Evolutionary conservation across 768 basidiomycete genomes (phyloP).

Genomic region (Multifurca ochricompacta): DNA sequence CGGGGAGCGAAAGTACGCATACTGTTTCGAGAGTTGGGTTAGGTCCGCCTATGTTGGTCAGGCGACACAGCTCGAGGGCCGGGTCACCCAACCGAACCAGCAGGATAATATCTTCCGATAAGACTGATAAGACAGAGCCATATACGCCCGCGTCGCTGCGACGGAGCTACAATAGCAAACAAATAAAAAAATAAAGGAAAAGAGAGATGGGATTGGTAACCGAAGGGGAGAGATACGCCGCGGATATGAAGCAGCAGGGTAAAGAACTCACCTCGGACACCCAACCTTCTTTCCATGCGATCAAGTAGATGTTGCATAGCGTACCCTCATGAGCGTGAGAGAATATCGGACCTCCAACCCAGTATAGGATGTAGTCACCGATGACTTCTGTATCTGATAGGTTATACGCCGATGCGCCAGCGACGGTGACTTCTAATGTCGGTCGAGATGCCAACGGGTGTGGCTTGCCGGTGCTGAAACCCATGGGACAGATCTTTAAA

Average conservation of each 20-base stretch:
- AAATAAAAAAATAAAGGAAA: too few species aligned
- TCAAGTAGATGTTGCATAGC: conserved; percentile 5
- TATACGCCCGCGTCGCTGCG: not conserved
- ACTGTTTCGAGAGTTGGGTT: conserved; percentile 3
- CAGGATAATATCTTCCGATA: conserved; percentile 3
- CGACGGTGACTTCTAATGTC: not conserved
- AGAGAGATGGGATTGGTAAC: too few species aligned
- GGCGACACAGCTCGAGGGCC: conserved; percentile 10
- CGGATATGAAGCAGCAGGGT: not conserved
- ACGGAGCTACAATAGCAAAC: too few species aligned
- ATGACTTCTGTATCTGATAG: conserved; percentile 13
- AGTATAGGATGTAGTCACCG: conserved; percentile 13
- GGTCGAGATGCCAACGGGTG: conserved; percentile 5
- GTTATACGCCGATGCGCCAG: conserved; percentile 7
- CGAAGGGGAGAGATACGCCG: too few species aligned
- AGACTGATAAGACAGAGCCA: conserved; percentile 6
- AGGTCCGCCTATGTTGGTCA: not conserved
- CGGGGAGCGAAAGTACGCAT: conserved; percentile 4
- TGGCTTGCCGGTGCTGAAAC: conserved; percentile 5
- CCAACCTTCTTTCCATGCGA: conserved; percentile 16
- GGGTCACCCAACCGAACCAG: conserved; percentile 9
- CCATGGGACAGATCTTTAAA: conserved; percentile 1
- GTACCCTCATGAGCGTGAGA: not conserved
- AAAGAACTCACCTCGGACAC: conserved; percentile 1
- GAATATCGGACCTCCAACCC: conserved; percentile 2